Conservation (phyloP, 352 stramenopile species). For the Phytophthora boehmeriae region DNA sequence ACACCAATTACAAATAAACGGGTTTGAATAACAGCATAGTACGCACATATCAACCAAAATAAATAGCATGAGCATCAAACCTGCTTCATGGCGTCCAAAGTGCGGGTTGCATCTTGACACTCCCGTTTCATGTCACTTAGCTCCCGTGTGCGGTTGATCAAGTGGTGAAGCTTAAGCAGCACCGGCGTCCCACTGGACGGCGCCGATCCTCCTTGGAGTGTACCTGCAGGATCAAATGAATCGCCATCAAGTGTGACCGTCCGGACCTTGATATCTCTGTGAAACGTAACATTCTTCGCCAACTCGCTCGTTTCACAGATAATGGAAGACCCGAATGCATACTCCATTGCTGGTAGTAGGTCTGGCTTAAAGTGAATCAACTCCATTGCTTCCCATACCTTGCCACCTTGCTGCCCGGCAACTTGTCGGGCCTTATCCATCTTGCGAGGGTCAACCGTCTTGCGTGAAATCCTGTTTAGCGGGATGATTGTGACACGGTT, state of each 20-base stretch:
- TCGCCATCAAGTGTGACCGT: conserved; percentile 99
- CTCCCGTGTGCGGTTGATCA: conserved; percentile 74
- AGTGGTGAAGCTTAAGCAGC: conserved; percentile 79
- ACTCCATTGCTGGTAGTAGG: conserved; percentile 95
- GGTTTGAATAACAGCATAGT: neutral
- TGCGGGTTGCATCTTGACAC: conserved; percentile 61
- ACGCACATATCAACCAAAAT: too few species aligned
- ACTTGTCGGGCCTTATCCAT: conserved; percentile 86
- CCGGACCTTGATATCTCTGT: conserved; percentile 93
- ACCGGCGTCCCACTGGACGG: conserved; percentile 78
- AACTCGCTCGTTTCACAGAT: conserved; percentile 96
- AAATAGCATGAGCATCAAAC: conserved; percentile 26
- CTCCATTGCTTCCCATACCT: conserved; percentile 94
- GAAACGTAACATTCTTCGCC: conserved; percentile 87
- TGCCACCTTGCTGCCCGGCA: conserved; percentile 87
- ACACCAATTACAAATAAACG: conserved; percentile 5
- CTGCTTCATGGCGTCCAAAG: conserved; percentile 75
- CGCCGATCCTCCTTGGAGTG: conserved; percentile 92
- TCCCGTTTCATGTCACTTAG: conserved; percentile 74
- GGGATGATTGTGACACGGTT: conserved; percentile 99
- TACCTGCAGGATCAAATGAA: conserved; percentile 97
- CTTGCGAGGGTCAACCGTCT: conserved; percentile 73
- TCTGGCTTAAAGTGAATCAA: conserved; percentile 97
- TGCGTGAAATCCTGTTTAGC: conserved; percentile 96
- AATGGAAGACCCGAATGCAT: conserved; percentile 98